Percentiles rank a stretch among this genome's conserved stretches.
Conservation (phyloP, 1,284 basidiomycete species). For the Acaromyces ingoldii region DNA sequence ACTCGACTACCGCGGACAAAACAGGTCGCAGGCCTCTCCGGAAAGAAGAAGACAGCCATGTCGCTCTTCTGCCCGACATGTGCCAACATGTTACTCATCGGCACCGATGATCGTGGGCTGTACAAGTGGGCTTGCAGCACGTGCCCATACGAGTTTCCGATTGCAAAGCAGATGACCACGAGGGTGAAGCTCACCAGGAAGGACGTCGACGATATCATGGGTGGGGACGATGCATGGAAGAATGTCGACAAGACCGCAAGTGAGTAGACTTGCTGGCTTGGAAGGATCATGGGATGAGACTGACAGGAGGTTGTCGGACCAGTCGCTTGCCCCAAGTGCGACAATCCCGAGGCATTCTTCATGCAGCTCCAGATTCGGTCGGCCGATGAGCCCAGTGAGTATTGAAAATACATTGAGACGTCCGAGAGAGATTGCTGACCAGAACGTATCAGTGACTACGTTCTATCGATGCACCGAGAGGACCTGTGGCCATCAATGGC, state of each 20-base stretch:
- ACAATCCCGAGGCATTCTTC: constrained; percentile 81
- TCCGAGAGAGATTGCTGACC: not conserved
- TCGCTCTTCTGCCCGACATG: constrained; percentile 91
- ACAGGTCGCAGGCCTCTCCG: too few species aligned
- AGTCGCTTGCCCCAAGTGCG: constrained; percentile 75
- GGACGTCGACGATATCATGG: constrained; percentile 85
- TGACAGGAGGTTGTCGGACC: not conserved
- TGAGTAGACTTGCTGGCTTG: too few species aligned
- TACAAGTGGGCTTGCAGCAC: constrained; percentile 92
- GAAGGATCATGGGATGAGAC: too few species aligned
- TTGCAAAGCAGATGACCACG: constrained; percentile 64
- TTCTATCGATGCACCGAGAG: constrained; percentile 45
- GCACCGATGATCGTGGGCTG: constrained; percentile 57
- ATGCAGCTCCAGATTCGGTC: constrained; percentile 94
- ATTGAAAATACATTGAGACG: too few species aligned
- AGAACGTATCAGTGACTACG: constrained; percentile 36
- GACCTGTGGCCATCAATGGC: constrained; percentile 43
- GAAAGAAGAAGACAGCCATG: not conserved
- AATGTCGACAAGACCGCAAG: constrained; percentile 80
- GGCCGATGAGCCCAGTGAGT: constrained; percentile 57
- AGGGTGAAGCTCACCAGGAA: constrained; percentile 60
- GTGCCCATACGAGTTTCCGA: constrained; percentile 92
- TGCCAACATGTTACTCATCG: constrained; percentile 79
- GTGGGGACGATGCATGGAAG: constrained; percentile 88
- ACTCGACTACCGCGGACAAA: too few species aligned